Percentiles rank a stretch among this genome's conserved stretches.
These are phyloP conservation scores for Sclerotinia glacialis DNA, from an alignment of 2,329 filamentous ascomycete genomes.

Conservation along the genomic window DNA sequence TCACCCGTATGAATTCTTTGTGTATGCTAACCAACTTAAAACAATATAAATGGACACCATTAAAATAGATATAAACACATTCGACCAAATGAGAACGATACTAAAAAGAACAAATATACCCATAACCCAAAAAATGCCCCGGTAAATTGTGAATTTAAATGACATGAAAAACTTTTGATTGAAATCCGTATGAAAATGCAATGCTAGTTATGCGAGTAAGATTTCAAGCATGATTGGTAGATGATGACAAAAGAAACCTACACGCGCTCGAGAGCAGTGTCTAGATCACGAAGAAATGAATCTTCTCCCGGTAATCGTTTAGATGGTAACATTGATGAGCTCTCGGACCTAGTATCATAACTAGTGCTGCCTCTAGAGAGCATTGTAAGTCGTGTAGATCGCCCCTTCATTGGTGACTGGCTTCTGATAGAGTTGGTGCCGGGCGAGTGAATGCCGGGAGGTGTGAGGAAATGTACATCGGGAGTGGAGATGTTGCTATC, in stretches of 20 bases:
- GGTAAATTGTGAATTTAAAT: neutral
- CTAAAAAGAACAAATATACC: neutral
- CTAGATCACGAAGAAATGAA: slow-evolving; percentile 18
- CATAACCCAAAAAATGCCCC: neutral
- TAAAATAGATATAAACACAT: neutral
- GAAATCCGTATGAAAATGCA: neutral
- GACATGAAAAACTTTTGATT: neutral
- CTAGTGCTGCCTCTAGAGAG: slow-evolving; percentile 17
- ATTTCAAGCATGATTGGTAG: too few relatives aligned
- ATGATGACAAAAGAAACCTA: neutral
- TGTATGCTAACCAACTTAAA: neutral
- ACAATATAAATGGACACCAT: neutral
- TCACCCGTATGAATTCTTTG: neutral
- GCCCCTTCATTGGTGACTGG: slow-evolving; percentile 2
- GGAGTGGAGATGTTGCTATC: slow-evolving; percentile 19
- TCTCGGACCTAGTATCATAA: slow-evolving; percentile 16
- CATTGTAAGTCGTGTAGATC: neutral
- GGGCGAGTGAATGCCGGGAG: slow-evolving; percentile 8
- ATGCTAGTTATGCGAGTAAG: neutral
- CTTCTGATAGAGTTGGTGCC: neutral
- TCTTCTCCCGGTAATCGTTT: slow-evolving; percentile 15
- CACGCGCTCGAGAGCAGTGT: slow-evolving; percentile 12
- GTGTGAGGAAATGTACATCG: slow-evolving; percentile 17
- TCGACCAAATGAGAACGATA: neutral
- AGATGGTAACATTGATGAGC: slow-evolving; percentile 7